Evolutionary conservation across 2,329 filamentous ascomycete genomes (phyloP).

Genomic region (Colletotrichum orbiculare): DNA sequence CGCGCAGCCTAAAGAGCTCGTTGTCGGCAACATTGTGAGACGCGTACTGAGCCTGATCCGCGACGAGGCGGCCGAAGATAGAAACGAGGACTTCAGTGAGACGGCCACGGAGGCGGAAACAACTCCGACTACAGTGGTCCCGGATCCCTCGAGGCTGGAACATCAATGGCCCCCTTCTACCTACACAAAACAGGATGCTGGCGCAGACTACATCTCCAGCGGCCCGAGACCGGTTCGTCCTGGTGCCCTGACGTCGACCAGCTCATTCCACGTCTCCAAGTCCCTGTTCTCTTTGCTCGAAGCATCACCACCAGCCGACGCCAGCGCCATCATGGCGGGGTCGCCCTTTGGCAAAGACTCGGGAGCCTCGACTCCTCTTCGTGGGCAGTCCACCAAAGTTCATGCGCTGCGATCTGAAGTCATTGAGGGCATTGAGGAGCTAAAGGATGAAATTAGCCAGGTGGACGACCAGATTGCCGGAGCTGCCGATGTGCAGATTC

Average conservation of each 20-base stretch:
- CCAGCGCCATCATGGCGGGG: constrained; percentile 46
- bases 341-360: constrained; percentile 60
- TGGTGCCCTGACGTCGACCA: constrained; percentile 70
- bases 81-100: constrained; percentile 70
- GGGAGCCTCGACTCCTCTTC: constrained; percentile 61
- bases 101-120: constrained; percentile 60
- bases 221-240: constrained; percentile 57
- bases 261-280: constrained; percentile 74
- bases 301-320: constrained; percentile 67
- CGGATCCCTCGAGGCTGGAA: constrained; percentile 44
- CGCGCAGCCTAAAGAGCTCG: constrained; percentile 90
- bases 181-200: constrained; percentile 48
- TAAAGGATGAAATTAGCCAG: constrained; percentile 93
- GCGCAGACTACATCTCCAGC: constrained; percentile 37
- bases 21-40: constrained; percentile 93
- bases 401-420: constrained; percentile 89
- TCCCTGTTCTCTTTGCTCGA: constrained; percentile 92
- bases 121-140: constrained; percentile 54
- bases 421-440: constrained; percentile 92
- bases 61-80: constrained; percentile 87
- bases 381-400: constrained; percentile 55
- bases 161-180: constrained; percentile 47
- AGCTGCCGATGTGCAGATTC: constrained; percentile 90
- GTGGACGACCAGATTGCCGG: constrained; percentile 93
- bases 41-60: constrained; percentile 90